Percentiles rank a stretch among this genome's conserved stretches.
phyloP scores from a whole-genome alignment of 495 filamentous ascomycete species.

The Talaromyces ruber region DNA sequence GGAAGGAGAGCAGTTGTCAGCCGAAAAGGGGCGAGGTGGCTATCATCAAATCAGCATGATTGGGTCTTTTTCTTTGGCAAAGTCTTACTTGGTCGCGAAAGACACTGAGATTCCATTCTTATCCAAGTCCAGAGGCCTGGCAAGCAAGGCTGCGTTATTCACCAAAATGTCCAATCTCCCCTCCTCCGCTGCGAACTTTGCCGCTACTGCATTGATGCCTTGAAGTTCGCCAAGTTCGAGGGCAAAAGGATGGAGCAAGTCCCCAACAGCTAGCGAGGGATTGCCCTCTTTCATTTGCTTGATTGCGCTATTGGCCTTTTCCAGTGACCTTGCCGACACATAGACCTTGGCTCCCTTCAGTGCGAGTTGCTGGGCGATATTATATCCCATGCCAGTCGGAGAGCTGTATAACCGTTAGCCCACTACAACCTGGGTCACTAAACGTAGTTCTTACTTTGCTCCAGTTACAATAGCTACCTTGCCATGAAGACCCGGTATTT shows the following conservation, averaged over 20 bases:
- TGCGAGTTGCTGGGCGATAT: background rate
- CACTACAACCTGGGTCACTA: background rate
- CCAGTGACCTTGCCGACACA: conserved; percentile 30
- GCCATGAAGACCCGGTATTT: background rate
- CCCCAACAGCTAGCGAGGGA: background rate
- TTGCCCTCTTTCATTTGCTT: conserved; percentile 15
- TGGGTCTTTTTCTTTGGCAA: background rate
- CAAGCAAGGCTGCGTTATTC: background rate
- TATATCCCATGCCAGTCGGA: background rate
- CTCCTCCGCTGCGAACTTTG: background rate
- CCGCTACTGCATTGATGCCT: background rate
- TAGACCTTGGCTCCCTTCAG: conserved; percentile 26
- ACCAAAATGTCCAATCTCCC: background rate
- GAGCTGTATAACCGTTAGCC: background rate
- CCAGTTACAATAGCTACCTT: background rate
- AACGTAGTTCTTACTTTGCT: background rate
- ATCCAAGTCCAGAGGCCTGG: background rate
- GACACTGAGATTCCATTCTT: background rate
- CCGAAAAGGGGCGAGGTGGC: background rate
- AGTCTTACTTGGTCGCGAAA: background rate
- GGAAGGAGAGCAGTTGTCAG: background rate
- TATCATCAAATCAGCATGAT: background rate
- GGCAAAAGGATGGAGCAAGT: background rate
- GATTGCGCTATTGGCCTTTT: conserved; percentile 28
- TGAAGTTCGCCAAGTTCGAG: background rate